Percentiles rank a stretch among this genome's conserved stretches.
Conservation (phyloP, 2,329 filamentous ascomycete species). For the Trichoderma sp. region DNA sequence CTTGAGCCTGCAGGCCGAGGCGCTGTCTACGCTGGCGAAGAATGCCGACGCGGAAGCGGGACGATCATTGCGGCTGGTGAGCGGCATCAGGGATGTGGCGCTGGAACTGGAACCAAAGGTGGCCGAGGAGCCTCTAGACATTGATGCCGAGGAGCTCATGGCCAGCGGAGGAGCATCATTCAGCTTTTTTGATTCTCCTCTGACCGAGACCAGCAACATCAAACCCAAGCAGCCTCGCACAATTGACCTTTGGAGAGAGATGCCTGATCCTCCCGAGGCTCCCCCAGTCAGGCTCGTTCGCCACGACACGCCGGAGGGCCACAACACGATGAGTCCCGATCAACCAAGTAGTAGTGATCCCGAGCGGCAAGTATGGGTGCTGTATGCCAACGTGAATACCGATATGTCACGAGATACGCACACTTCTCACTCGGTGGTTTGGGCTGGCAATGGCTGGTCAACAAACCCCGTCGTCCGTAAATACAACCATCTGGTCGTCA, state of each 20-base stretch:
- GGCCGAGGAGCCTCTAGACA: conserved; percentile 38
- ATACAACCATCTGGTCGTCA: conserved; percentile 51
- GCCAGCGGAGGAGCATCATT: conserved; percentile 45
- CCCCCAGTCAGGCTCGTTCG: background rate
- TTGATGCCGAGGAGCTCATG: conserved; percentile 50
- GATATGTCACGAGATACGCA: background rate
- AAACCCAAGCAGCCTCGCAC: background rate
- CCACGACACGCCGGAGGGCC: background rate
- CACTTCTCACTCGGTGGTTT: conserved; percentile 40
- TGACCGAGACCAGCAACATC: conserved; percentile 3
- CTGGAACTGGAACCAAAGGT: conserved; percentile 56
- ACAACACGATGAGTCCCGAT: background rate
- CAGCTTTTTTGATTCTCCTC: conserved; percentile 49
- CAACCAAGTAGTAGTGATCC: background rate
- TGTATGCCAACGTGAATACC: background rate
- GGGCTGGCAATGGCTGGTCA: conserved; percentile 48
- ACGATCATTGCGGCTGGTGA: conserved; percentile 49
- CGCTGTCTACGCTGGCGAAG: conserved; percentile 42
- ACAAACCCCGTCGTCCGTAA: conserved; percentile 47
- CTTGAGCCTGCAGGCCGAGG: conserved; percentile 52
- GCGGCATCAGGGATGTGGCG: conserved; percentile 56
- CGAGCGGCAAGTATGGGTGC: background rate
- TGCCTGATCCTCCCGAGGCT: background rate
- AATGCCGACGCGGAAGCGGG: conserved; percentile 29
- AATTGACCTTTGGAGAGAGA: background rate